Evolutionary conservation across 2,329 filamentous ascomycete genomes (phyloP), one percentile per base, ranked within the genome.

Genomic region (Leptodontidium sp.): DNA sequence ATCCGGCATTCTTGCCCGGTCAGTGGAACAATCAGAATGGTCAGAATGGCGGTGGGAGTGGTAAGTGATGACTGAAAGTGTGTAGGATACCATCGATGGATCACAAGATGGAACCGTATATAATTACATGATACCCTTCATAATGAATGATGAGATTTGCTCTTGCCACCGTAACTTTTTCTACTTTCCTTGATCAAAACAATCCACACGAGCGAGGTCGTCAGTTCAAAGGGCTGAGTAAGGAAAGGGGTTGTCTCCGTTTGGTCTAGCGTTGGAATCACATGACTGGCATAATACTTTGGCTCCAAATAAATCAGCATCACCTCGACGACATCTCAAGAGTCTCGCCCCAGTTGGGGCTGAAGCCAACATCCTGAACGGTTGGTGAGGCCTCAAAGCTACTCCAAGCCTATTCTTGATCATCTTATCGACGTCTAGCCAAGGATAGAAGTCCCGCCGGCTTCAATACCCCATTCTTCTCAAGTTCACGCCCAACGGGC

Each of bases 1-100:
- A 78, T 40, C 77, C 77, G 24, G 73, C 74, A 6, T 78, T 78
- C 68, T 76, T 77, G 58, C 40, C 63, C 15, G 64, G 67, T 43
- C 73, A 72, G 58, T 75, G 71, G 72, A 74, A 71, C 45, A 70
- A 70, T 26, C 71, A 73, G 38, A 64, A 67, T 24, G 70, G 70
- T 24, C 72, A 73, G 43, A 64, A 67, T n/a, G 70, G 71, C 58
- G 59, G 65, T 45, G 67, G 47, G 61, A 55, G 65, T 53, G 64
- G 67, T 24, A 65, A 61, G 26, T 68, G 32, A 65, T 65, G 45
- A 17, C 47, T 40, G 35, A 5, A 40, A 24, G 11, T 29, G n/a
- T 64, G 61, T 64, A 64, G 32, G 32, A 55, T 53, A 53, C 24
- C 11, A 43, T 29, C 50, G 65, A 52, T 64, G 58, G 61, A 64